Evolutionary conservation across 345 rosid genomes (phyloP).

Genomic region (Boechera retrofracta): DNA sequence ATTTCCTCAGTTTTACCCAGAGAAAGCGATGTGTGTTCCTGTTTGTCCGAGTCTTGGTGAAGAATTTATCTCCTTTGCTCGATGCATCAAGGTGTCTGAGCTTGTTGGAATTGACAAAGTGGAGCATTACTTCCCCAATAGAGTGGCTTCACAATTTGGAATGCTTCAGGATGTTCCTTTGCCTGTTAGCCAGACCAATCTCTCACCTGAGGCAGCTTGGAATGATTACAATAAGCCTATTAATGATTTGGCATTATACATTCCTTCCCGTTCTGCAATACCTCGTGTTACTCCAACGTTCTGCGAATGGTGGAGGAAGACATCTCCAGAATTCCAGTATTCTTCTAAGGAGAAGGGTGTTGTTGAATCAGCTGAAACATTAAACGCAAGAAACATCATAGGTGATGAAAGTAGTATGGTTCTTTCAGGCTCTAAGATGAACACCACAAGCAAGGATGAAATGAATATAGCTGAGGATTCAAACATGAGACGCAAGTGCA

Average conservation of each 20-base stretch:
- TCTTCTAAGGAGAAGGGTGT: not conserved
- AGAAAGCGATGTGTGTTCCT: conserved; percentile 25
- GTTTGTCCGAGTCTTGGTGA: conserved; percentile 38
- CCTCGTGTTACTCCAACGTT: conserved; percentile 48
- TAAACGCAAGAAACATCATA: conserved; percentile 1
- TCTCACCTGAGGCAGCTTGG: conserved; percentile 31
- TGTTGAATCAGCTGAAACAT: conserved; percentile 8
- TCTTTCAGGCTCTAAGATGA: not conserved
- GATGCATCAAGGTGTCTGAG: conserved; percentile 45
- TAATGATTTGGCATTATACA: conserved; percentile 34
- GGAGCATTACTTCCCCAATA: conserved; percentile 55
- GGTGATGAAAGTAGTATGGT: not conserved
- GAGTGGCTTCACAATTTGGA: conserved; percentile 69
- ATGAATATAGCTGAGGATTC: not conserved
- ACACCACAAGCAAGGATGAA: not conserved
- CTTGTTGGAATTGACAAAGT: conserved; percentile 50
- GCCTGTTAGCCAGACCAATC: conserved; percentile 1
- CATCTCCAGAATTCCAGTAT: not conserved
- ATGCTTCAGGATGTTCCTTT: conserved; percentile 59
- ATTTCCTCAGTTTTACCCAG: conserved; percentile 42
- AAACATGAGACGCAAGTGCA: not conserved
- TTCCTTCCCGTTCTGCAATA: conserved; percentile 49
- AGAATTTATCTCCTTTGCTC: conserved; percentile 40
- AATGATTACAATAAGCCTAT: conserved; percentile 47
- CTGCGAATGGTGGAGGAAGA: conserved; percentile 56